Evolutionary conservation across 805 yeast genomes (phyloP), one percentile per base, ranked within the genome.

Genomic region (Yarrowia sp.): DNA sequence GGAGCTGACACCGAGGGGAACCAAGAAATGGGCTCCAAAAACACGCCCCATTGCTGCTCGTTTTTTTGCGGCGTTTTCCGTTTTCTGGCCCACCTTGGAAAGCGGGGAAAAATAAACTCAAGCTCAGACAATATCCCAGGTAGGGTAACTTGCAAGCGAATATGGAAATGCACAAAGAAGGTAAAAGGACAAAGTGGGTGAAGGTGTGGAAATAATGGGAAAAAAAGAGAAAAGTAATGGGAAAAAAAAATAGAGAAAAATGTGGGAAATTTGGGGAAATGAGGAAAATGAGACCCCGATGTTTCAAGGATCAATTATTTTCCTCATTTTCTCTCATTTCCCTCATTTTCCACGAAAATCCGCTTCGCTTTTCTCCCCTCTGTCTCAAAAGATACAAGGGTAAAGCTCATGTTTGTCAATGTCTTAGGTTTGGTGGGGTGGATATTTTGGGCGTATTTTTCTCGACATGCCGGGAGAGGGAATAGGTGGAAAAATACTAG

Each of bases 351-450:
- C 38, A 33, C 36, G 6, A 33, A 33, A 33, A 33, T 9, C 36
- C 36, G 9, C 36, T 9, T 9, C 36, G 9, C 36, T 33, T 7
- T 7, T 33, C 13, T 10, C 38, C 8, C 2, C 38, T 10, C 56
- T 52, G 58, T 52, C 58, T 52, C 58, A 52, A 3, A 36, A 19
- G 9, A 2, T 19, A 36, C 43, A 19, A 14, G 58, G 43, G 43
- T 52, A 19, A n/a, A n/a, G 58, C 12, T 19, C n/a, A 8, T 19
- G 49, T 34, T 15, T 36, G 40, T 36, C 19, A 38, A 20, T 38
- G 34, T 34, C 42, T 34, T 52, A 52, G 43, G 58, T 52, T 52
- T 52, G 58, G 58, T 52, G 58, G 58, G 56, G 56, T 50, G 58
- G 58, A 52, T 52, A 52, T 36, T 52, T 52, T 52, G 58, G 58